A percentile compares a stretch with the other conserved stretches of the same genome.
These are phyloP conservation scores for Phytophthora parvispora DNA, from an alignment of 352 stramenopile species.

Conservation along the genomic window DNA sequence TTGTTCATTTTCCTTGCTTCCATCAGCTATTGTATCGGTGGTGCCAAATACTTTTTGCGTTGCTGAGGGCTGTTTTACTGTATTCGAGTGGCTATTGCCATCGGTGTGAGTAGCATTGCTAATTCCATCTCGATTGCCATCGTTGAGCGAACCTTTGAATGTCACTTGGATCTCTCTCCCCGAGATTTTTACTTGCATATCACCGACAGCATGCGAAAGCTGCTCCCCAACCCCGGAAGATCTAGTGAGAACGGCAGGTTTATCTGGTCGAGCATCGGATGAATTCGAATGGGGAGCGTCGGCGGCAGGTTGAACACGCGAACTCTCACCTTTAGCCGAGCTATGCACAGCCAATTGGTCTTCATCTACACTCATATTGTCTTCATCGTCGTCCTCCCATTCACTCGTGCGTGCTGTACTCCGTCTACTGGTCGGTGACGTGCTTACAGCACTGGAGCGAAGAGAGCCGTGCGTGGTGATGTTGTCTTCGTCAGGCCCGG, in stretches of 20 bases:
- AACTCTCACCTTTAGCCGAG: not conserved
- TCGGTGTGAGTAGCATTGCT: too few species aligned
- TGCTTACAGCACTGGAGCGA: not conserved
- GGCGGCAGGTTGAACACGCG: not conserved
- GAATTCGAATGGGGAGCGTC: not conserved
- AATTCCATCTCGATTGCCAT: not conserved
- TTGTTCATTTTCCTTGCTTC: not conserved
- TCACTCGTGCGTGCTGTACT: not conserved
- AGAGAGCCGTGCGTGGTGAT: not conserved
- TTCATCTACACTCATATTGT: not conserved
- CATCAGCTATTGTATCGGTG: not conserved
- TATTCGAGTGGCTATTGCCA: not conserved
- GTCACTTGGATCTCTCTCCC: conserved; percentile 32
- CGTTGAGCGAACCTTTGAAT: conserved; percentile 25
- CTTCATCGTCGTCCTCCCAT: not conserved
- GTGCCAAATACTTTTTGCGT: conserved; percentile 10
- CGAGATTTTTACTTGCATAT: conserved; percentile 37
- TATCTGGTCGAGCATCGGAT: not conserved
- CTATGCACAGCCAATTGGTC: not conserved
- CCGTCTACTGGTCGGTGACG: conserved; percentile 1
- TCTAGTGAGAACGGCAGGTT: not conserved
- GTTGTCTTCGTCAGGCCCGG: conserved; percentile 1
- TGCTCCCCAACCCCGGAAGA: conserved; percentile 14
- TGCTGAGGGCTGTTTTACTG: conserved; percentile 3
- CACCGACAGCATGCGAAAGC: conserved; percentile 27